A percentile compares a stretch with the other conserved stretches of the same genome.
Evolutionary conservation across 1,139 yeast species (phyloP).

Genomic region (Debaryomyces robertsiae): DNA sequence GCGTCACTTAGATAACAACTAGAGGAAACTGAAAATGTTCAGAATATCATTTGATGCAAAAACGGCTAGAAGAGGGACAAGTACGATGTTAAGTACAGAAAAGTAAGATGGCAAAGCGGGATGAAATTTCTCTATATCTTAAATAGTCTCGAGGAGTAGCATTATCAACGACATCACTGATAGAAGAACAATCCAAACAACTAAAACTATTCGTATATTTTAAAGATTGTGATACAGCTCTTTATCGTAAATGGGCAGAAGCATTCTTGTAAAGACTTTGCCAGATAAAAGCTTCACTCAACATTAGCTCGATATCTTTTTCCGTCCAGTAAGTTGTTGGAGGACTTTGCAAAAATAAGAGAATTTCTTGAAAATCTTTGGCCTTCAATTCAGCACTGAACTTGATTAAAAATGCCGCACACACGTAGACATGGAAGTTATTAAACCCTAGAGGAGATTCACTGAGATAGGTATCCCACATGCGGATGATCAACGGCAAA

Average conservation of each 20-base stretch:
- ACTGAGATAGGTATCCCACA: conserved; percentile 97
- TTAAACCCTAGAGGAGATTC: conserved; percentile 89
- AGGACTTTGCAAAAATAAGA: conserved; percentile 84
- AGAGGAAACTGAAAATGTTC: no score
- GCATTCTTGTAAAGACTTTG: conserved; percentile 91
- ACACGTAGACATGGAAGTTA: conserved; percentile 92
- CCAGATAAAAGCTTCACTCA: conserved; percentile 97
- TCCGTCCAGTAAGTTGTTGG: conserved; percentile 88
- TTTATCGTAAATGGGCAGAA: conserved; percentile 65
- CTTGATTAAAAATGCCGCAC: conserved; percentile 94
- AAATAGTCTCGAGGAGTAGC: no score
- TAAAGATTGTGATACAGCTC: no score
- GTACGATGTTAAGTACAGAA: no score
- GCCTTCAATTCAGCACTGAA: conserved; percentile 75
- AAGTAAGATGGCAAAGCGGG: no score
- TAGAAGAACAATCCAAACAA: no score
- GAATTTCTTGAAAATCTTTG: conserved; percentile 95
- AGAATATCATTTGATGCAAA: no score
- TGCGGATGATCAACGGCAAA: conserved; percentile 75
- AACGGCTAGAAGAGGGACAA: no score
- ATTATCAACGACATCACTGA: no score
- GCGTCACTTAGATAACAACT: no score
- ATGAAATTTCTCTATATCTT: no score
- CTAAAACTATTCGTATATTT: no score
- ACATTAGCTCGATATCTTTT: conserved; percentile 83